Percentiles rank a stretch among this genome's conserved stretches.
Evolutionary conservation across 257 asterid genomes (phyloP).

Genomic region (Parsonsia alboflavescens): DNA sequence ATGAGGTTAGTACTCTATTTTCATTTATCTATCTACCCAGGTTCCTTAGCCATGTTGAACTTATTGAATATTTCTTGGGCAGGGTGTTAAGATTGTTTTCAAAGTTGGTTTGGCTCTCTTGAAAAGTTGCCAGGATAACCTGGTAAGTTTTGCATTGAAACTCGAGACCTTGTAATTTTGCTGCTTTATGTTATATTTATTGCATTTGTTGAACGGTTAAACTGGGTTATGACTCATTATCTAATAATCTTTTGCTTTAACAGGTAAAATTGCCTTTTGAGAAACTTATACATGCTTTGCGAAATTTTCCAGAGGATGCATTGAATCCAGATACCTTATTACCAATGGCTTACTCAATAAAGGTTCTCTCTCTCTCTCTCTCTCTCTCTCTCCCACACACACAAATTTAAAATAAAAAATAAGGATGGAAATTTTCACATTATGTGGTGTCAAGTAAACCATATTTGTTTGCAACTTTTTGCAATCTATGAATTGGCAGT

Average conservation of each 20-base stretch:
- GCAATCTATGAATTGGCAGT: neutral
- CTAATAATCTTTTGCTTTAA: conserved; percentile 4
- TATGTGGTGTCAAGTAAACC: neutral
- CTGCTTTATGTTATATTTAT: conserved; percentile 3
- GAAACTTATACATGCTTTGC: conserved; percentile 76
- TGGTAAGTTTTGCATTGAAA: conserved; percentile 41
- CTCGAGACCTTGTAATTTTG: conserved; percentile 5
- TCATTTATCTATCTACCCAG: conserved; percentile 7
- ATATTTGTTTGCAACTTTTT: neutral
- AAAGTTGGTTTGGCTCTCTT: conserved; percentile 89
- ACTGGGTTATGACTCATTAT: neutral
- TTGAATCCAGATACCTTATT: conserved; percentile 84
- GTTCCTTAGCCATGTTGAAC: conserved; percentile 16
- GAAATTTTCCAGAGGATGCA: conserved; percentile 93
- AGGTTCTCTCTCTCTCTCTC: conserved; percentile 44
- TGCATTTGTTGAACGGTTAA: neutral
- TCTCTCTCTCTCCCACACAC: neutral
- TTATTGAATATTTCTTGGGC: conserved; percentile 19
- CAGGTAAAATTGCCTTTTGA: conserved; percentile 95
- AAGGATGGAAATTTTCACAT: neutral
- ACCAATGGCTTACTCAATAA: conserved; percentile 83
- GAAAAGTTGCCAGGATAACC: conserved; percentile 89
- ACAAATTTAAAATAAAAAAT: neutral
- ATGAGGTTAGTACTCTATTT: conserved; percentile 55
- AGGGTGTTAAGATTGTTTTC: conserved; percentile 90